Base-by-base conservation (phyloP, 768 basidiomycete genomes). In the Lactifluus rugatus region DNA sequence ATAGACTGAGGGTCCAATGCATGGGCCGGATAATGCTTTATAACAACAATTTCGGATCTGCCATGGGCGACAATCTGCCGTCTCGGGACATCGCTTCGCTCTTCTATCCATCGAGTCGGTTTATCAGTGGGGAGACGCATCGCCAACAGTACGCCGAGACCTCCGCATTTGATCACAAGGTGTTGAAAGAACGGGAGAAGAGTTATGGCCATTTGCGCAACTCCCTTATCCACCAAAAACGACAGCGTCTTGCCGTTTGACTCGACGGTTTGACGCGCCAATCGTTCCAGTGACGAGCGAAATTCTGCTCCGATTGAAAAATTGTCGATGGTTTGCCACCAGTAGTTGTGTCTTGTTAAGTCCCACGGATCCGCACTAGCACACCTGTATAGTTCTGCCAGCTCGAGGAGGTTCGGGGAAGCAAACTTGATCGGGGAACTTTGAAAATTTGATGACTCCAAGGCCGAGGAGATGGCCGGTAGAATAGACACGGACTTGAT, bases 391-490 rank as follows among this genome's bases (percentile, higher is more conserved):
- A 89, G 69, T 28, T 81, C 74, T 36, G 71, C 63, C 10, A 98
- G 78, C 70, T 99, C 96, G 23, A 87, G 71, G 26, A 85, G 68
- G 70, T 99, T 99, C 0, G 96, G 96, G 0, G 94, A 87, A 47
- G 83, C 78, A 64, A 83, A 90, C 2, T 83, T 73, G 47, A 96
- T 73, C 2, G 83, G 80, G 4, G 83, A 67, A 46, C 63, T 65
- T 7, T 62, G 21, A 56, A 55, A 17, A 58, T 57, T 59, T 54
- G 58, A 45, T 37, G 58, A 45, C 28, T 75, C 61, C 7, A 75
- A 46, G 32, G 72, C 73, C 14, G 75, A 70, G 4, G 72, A 67
- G 50, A 88, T 70, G 0, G 89, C 83, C 0, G 83, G 78, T 5
- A 96, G 67, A 58, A 98, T 82, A 2, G 76, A 73, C 1, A 75